Percentiles rank a stretch among this genome's conserved stretches.
Conservation (phyloP, 2,329 filamentous ascomycete genomes). For the Dendrostoma leiphaemia region DNA sequence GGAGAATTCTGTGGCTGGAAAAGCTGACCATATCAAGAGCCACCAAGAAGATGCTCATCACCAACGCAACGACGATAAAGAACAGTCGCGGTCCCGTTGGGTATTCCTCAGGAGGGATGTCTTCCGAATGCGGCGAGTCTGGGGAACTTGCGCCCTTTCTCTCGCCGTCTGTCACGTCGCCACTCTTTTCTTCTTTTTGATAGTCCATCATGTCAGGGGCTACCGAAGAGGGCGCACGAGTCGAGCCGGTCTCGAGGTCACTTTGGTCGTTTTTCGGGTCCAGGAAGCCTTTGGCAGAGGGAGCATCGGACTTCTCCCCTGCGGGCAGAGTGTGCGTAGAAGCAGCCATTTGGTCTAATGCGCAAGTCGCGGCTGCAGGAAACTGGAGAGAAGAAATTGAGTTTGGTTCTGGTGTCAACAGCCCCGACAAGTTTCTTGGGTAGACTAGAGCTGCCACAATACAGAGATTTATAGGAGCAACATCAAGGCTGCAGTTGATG, state of each 20-base stretch:
- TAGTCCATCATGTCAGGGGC: background rate
- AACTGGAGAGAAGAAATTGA: no score
- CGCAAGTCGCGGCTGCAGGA: no score
- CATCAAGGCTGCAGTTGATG: no score
- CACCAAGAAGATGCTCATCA: slow-evolving; percentile 48
- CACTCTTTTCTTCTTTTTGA: background rate
- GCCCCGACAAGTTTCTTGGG: background rate
- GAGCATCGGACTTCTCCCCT: slow-evolving; percentile 3
- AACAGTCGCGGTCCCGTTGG: slow-evolving; percentile 36
- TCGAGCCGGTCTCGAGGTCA: slow-evolving; percentile 10
- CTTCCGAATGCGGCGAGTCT: background rate
- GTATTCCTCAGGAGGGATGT: slow-evolving; percentile 25
- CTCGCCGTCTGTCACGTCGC: slow-evolving; percentile 1
- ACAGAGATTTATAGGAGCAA: no score
- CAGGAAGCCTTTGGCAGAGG: background rate
- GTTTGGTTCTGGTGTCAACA: no score
- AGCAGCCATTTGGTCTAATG: background rate
- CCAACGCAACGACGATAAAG: slow-evolving; percentile 45
- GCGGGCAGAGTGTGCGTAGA: slow-evolving; percentile 2
- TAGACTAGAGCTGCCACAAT: background rate
- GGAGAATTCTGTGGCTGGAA: background rate
- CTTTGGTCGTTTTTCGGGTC: slow-evolving; percentile 6
- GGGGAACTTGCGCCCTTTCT: background rate
- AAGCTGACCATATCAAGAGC: slow-evolving; percentile 45
- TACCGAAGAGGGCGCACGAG: slow-evolving; percentile 8